phyloP scores from a whole-genome alignment of 164 flowering plant genomes.

The Echeveria elegans region DNA sequence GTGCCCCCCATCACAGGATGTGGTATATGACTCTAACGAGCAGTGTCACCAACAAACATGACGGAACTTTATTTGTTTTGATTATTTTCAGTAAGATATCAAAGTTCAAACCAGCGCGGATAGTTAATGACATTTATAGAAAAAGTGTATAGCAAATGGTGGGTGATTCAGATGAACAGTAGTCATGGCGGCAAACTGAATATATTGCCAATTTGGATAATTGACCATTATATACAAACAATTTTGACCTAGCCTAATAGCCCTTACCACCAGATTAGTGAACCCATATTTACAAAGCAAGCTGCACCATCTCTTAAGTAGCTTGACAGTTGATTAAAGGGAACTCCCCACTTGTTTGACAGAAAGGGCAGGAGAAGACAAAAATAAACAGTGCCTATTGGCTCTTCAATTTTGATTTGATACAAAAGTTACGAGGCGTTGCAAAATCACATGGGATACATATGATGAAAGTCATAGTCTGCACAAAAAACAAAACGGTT shows the following conservation, averaged over 20 bases:
- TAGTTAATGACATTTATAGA: not conserved
- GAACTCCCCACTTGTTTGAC: constrained; percentile 93
- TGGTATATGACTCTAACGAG: not conserved
- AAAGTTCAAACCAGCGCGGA: not conserved
- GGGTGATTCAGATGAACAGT: not conserved
- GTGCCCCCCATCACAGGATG: constrained; percentile 77
- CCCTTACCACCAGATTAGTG: constrained; percentile 56
- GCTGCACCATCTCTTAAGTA: constrained; percentile 88
- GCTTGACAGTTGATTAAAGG: constrained; percentile 62
- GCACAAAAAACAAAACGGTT: not conserved
- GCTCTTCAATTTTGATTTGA: not conserved
- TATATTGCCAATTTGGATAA: not conserved
- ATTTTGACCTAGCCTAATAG: not conserved
- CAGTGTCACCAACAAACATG: not conserved
- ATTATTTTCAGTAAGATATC: not conserved
- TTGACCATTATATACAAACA: not conserved
- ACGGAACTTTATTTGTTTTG: not conserved
- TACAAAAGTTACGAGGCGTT: not conserved
- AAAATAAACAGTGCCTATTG: constrained; percentile 17
- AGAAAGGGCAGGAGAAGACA: constrained; percentile 80
- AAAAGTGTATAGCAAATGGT: not conserved
- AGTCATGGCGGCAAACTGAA: no score
- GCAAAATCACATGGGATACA: not conserved
- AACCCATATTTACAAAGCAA: constrained; percentile 73
- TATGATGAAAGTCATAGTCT: not conserved